phyloP scores from a whole-genome alignment of 768 basidiomycete genomes.

The Suillus hirtellus region DNA sequence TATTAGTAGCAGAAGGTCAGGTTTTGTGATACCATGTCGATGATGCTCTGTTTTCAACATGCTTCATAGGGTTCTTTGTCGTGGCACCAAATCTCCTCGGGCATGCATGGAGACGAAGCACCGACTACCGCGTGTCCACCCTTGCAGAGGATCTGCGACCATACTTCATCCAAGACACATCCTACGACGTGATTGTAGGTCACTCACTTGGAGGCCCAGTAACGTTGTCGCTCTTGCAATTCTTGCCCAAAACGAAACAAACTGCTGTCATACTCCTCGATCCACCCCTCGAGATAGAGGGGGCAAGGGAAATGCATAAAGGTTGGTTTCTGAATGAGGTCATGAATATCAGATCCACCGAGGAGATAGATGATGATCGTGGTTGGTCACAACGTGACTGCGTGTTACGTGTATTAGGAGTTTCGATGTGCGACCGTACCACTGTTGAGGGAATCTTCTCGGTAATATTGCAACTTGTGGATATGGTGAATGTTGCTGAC shows the following conservation, averaged over 20 bases:
- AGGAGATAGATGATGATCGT: slow-evolving; percentile 10
- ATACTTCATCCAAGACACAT: slow-evolving; percentile 13
- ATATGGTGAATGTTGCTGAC: neutral
- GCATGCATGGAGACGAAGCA: slow-evolving; percentile 14
- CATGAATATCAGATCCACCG: neutral
- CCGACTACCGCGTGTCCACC: slow-evolving; percentile 13
- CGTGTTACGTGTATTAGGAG: slow-evolving; percentile 8
- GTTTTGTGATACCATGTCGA: neutral
- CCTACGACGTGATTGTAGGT: slow-evolving; percentile 22
- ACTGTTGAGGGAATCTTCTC: neutral
- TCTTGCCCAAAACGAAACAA: slow-evolving; percentile 12
- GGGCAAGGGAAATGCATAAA: neutral
- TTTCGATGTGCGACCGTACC: slow-evolving; percentile 12
- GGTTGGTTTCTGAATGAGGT: neutral
- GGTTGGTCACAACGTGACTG: slow-evolving; percentile 18
- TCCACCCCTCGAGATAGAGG: slow-evolving; percentile 10
- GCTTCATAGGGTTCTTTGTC: slow-evolving; percentile 20
- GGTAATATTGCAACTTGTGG: neutral
- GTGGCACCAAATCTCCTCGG: slow-evolving; percentile 22
- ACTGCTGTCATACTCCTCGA: slow-evolving; percentile 15
- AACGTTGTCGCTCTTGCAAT: slow-evolving; percentile 17
- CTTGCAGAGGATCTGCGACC: slow-evolving; percentile 18
- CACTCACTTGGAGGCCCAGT: slow-evolving; percentile 22
- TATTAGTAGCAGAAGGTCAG: slow-evolving; percentile 21
- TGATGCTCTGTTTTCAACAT: neutral